phyloP scores from a whole-genome alignment of 2,329 filamentous ascomycete species.

The Stylonectria norvegica region DNA sequence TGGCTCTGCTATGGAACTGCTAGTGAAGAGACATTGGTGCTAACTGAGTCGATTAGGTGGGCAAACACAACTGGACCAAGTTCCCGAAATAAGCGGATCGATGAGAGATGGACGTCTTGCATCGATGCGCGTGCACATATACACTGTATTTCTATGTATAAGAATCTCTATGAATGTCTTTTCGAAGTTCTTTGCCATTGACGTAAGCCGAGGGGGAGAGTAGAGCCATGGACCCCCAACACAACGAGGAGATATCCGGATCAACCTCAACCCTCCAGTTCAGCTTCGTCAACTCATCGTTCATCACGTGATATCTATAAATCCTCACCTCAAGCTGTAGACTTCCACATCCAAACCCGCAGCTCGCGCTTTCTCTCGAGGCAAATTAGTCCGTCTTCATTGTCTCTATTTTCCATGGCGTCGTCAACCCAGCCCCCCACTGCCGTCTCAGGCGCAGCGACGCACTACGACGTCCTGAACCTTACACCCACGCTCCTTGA shows the following conservation, averaged over 20 bases:
- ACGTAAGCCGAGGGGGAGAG: too few species aligned
- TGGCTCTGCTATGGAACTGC: neutral
- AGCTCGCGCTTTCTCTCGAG: neutral
- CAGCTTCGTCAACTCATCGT: neutral
- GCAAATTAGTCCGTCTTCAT: neutral
- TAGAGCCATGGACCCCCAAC: too few species aligned
- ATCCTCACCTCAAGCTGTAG: conserved; percentile 1
- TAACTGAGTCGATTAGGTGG: conserved; percentile 46
- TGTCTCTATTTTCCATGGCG: conserved; percentile 6
- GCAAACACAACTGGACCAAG: conserved; percentile 54
- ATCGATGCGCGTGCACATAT: conserved; percentile 29
- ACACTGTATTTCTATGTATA: conserved; percentile 34
- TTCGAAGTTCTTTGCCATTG: too few species aligned
- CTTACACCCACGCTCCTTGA: conserved; percentile 49
- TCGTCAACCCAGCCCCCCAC: conserved; percentile 6
- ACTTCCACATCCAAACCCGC: conserved; percentile 7
- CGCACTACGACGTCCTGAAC: conserved; percentile 60
- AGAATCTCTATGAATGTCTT: conserved; percentile 18
- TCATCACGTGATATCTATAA: conserved; percentile 25
- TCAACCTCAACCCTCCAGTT: too few species aligned
- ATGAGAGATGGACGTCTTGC: conserved; percentile 16
- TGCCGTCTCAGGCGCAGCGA: conserved; percentile 31
- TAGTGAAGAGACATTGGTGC: conserved; percentile 14
- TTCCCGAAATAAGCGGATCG: conserved; percentile 50
- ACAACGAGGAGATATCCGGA: too few species aligned